Evolutionary conservation across 495 filamentous ascomycete species (phyloP), one percentile per base, ranked within the genome.

Genomic region (Daldinia decipiens): DNA sequence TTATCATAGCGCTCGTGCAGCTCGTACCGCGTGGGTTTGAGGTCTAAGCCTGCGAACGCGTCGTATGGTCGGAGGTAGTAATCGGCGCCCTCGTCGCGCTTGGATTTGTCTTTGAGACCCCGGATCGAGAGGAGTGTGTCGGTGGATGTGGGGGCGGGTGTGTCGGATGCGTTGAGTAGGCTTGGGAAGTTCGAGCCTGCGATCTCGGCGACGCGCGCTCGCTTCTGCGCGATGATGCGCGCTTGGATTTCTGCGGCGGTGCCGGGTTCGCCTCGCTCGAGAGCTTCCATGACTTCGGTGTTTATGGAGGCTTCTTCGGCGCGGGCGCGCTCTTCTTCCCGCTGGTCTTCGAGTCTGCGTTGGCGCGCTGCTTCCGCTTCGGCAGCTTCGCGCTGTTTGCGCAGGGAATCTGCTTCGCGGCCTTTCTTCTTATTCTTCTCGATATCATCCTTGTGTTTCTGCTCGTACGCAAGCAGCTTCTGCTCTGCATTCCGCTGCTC

Each of bases 11-110:
- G 53, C 15, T 58, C 64, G 55, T 51, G 87, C n/a, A 94, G 72
- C 17, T 84, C 79, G 75, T 90, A 95, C 73, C 93, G 88, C 72
- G 91, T 85, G 34, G 88, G 87, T 68, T 82, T 81, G 57, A 92
- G 86, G 19, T 87, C 85, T 59, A 92, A 70, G 0, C 93, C 95
- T 5, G 88, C 93, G 74, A 97, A 95, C 1, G 95, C 91, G 84
- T 98, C 94, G 77, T 95, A 98, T 1, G 92, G 88, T 65, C 90
- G 88, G 21, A 54, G 52, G 29, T 72, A 69, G 38, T 75, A 74
- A 9, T 71, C 71, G 3, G 69, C 70, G 29, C 79, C 78, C 5
- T 79, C 67, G 62, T 79, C 78, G 38, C 69, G 72, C 29, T 34
- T 19, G 31, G 27, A 24, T 74, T 84, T 85, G 73, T 89, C 88